Conservation (phyloP, 148 eudicot genomes). For the Talinum fruticosum region DNA sequence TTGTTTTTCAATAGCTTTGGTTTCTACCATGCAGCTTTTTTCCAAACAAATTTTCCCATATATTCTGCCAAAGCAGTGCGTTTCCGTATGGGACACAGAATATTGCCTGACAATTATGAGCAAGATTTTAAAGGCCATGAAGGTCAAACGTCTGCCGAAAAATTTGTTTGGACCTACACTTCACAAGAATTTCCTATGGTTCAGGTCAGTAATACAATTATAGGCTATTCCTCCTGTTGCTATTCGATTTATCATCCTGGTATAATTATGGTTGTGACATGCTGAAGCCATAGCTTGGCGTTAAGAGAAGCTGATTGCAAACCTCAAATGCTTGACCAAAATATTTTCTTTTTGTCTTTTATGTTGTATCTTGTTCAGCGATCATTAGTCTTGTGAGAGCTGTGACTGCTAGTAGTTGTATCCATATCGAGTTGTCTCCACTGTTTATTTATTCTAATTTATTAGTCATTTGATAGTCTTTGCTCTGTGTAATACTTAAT, state of each 20-base stretch:
- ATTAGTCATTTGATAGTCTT: no score
- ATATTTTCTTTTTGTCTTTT: no score
- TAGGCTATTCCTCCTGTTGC: conserved; percentile 3
- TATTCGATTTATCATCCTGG: background rate
- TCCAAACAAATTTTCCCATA: conserved; percentile 61
- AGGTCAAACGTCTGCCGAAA: conserved; percentile 38
- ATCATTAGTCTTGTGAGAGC: background rate
- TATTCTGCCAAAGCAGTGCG: conserved; percentile 86
- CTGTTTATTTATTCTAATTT: background rate
- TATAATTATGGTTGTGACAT: background rate
- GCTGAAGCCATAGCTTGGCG: background rate
- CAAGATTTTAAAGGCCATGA: conserved; percentile 27
- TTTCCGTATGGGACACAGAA: conserved; percentile 66
- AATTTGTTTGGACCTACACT: conserved; percentile 78
- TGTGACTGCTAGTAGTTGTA: background rate
- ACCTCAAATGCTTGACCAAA: background rate
- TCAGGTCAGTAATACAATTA: conserved; percentile 45
- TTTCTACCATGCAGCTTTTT: conserved; percentile 51
- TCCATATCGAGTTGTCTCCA: background rate
- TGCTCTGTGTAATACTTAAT: no score
- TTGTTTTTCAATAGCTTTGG: conserved; percentile 15
- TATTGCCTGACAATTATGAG: conserved; percentile 28
- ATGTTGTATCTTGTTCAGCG: background rate
- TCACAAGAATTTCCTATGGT: conserved; percentile 71
- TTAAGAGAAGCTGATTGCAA: background rate